Evolutionary conservation across 257 asterid species (phyloP), one percentile per base, ranked within the genome.

Genomic region (Rauvolfia tetraphylla): DNA sequence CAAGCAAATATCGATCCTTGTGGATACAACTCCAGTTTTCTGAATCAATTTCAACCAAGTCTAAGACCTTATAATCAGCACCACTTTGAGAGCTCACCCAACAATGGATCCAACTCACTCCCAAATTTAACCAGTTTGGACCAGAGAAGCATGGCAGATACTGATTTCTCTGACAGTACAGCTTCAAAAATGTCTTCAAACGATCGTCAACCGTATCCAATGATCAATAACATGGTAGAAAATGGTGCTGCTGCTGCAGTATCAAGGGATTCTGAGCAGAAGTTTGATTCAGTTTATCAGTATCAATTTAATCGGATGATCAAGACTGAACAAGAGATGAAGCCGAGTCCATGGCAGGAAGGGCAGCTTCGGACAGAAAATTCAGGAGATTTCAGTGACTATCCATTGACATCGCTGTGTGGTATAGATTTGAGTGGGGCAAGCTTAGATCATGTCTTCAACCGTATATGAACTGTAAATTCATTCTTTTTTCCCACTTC

Each of bases 261-360:
- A 54, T 79, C 86, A 14, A 91, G 95, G 97, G 87, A 80, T 57
- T 79, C 31, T 8, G 90, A 80, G 23, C 79, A 78, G 44, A 92
- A 89, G 75, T 70, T 82, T 61, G 91, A 79, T 22, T 75, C 90
- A 38, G 13, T 62, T n/a, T 81, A 85, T 73, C 88, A 87, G 72
- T 80, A 81, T 41, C 89, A 85, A 72, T 83, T 84, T 82, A 84
- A 81, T 76, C 8, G 91, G 86, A n/a, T n/a, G 81, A 83, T 87
- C 78, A 84, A 87, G 71, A 76, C 61, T 27, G 84, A 86, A 68
- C 86, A 82, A 41, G 62, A 10, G 10, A 65, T 66, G 72, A 81
- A 82, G 75, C 25, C 75, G 33, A 70, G n/a, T 74, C 67, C 75
- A 13, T 79, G 81, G 80, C 63, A 77, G 63, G 81, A 79, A 78